phyloP scores from a whole-genome alignment of 495 filamentous ascomycete species.

The Xeromyces bisporus region DNA sequence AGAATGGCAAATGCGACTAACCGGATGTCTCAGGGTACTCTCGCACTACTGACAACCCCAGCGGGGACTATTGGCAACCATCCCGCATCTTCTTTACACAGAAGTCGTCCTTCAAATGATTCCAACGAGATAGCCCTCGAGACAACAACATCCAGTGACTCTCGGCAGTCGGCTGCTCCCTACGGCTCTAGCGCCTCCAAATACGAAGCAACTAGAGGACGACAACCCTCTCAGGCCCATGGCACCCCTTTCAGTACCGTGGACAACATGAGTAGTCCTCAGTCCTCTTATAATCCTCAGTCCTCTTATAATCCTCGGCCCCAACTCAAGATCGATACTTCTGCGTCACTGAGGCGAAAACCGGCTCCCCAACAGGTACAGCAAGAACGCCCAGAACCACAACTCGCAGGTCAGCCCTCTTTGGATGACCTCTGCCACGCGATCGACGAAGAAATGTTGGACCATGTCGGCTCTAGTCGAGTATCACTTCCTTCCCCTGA shows the following conservation, averaged over 20 bases:
- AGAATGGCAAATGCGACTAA: constrained; percentile 63
- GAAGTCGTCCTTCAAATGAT: too few relatives aligned
- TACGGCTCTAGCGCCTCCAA: too few relatives aligned
- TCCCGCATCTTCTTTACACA: too few relatives aligned
- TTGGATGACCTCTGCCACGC: constrained; percentile 47
- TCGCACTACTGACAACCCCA: constrained; percentile 57
- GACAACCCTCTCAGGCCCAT: too few relatives aligned
- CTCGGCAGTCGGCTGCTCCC: too few relatives aligned
- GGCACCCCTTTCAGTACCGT: too few relatives aligned
- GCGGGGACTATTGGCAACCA: constrained; percentile 31
- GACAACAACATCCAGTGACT: neutral
- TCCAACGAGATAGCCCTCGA: constrained; percentile 8
- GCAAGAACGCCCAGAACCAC: constrained; percentile 3
- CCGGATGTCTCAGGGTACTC: constrained; percentile 63
- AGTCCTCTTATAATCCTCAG: too few relatives aligned
- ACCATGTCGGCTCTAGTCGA: constrained; percentile 24
- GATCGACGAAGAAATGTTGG: constrained; percentile 48
- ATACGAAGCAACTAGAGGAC: too few relatives aligned
- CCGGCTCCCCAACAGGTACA: constrained; percentile 36
- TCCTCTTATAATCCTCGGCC: constrained; percentile 23
- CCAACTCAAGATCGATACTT: constrained; percentile 21
- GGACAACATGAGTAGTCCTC: constrained; percentile 3
- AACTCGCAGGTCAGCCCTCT: constrained; percentile 27
- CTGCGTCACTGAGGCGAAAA: constrained; percentile 45
- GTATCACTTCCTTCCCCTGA: constrained; percentile 16